Evolutionary conservation across 2,329 filamentous ascomycete genomes (phyloP).

Genomic region (Orbilia oligospora): DNA sequence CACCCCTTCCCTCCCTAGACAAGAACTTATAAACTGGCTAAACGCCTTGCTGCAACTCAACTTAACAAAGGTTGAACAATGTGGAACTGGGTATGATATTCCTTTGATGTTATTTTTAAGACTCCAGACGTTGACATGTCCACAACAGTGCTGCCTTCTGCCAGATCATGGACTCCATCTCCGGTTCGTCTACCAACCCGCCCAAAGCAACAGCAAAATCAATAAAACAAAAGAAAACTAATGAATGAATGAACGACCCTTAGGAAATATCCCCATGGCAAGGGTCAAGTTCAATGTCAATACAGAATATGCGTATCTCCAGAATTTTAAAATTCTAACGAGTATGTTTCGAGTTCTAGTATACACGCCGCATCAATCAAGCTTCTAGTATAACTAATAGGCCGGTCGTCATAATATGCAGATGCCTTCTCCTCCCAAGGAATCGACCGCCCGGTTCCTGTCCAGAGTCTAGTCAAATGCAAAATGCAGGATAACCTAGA

Average conservation of each 20-base stretch:
- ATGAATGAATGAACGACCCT: conserved; percentile 3
- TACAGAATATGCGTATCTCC: conserved; percentile 95
- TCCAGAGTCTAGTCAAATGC: conserved; percentile 92
- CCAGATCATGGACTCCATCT: conserved; percentile 99
- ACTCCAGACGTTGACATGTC: conserved; percentile 46
- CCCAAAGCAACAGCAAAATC: background rate
- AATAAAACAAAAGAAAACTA: background rate
- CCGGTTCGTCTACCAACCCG: conserved; percentile 72
- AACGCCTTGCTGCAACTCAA: conserved; percentile 98
- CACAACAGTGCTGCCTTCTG: conserved; percentile 85
- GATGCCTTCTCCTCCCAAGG: conserved; percentile 87
- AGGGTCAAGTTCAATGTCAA: conserved; percentile 99
- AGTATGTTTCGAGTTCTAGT: conserved; percentile 73
- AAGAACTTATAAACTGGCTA: conserved; percentile 95
- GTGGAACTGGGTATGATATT: conserved; percentile 85
- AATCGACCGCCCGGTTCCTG: conserved; percentile 90
- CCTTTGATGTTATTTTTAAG: background rate
- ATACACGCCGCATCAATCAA: background rate
- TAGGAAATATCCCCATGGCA: conserved; percentile 90
- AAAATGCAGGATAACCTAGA: conserved; percentile 99
- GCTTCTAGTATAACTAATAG: conserved; percentile 22
- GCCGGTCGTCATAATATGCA: conserved; percentile 66
- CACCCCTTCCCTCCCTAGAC: conserved; percentile 72
- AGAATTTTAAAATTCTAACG: conserved; percentile 98
- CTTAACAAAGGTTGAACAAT: conserved; percentile 98